These are phyloP conservation scores for Nannochloropsis gaditana DNA, from an alignment of 108 stramenopile genomes.

Conservation along the genomic window DNA sequence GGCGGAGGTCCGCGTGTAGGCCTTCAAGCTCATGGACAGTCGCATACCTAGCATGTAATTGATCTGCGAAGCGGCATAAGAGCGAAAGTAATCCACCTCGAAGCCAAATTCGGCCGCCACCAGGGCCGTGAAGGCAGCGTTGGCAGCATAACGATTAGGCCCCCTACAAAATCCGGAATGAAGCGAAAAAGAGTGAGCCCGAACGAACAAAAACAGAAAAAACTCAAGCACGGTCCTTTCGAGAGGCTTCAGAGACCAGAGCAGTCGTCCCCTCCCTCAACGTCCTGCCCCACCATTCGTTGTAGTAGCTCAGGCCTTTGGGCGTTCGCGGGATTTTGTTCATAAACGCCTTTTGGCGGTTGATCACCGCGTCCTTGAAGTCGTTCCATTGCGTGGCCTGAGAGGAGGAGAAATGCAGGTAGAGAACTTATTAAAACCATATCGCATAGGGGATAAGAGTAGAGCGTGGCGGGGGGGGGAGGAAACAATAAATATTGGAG, in stretches of 20 bases:
- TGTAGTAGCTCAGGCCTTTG: constrained; percentile 6
- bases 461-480: not conserved
- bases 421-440: no score
- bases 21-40: not conserved
- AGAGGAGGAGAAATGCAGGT: not conserved
- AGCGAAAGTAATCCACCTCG: not conserved
- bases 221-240: not conserved
- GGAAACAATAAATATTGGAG: not conserved
- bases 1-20: not conserved
- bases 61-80: constrained; percentile 13
- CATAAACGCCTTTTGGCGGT: not conserved
- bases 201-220: not conserved
- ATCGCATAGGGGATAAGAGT: no score
- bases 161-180: not conserved
- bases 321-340: not conserved
- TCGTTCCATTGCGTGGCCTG: not conserved
- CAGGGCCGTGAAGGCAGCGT: not conserved
- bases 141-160: not conserved
- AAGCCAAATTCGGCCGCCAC: not conserved
- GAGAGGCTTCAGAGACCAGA: constrained; percentile 1
- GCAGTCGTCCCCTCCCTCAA: not conserved
- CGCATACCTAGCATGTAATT: not conserved
- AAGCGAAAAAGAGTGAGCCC: not conserved
- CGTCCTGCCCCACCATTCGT: not conserved
- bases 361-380: not conserved